Evolutionary conservation across 306 rosid species (phyloP), one percentile per base, ranked within the genome.

Genomic region (Neltuma alba): DNA sequence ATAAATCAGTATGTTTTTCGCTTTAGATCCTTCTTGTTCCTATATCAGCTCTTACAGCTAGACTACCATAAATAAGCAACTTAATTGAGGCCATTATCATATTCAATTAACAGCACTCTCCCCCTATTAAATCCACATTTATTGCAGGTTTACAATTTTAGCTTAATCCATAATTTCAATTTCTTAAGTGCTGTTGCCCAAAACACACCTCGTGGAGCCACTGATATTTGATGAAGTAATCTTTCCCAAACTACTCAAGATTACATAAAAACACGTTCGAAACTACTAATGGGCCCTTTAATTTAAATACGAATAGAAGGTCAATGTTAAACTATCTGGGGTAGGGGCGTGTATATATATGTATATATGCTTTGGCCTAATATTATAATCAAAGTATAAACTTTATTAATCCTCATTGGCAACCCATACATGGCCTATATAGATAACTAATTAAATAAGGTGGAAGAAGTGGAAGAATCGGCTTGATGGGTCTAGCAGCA

Each of bases 1-100:
- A 61, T 79, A 81, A 76, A 84, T 68, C 75, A 45, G 74, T 77
- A 41, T 88, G 88, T 80, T 86, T 79, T 72, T 79, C 40, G 73
- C 79, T 86, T 45, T 89, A 31, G 75, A 82, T 84, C 82, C 82
- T 85, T 84, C 79, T 83, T 86, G 83, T 74, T 80, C 69, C 84
- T 69, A 71, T 37, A 63, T 45, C 36, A 64, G 62, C 45, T 57
- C 27, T 44, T 44, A 38, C 34, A 66, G 20, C 72, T 37, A 37
- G 33, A 21, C 20, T 10, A 7, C 20, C 72, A 40, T 21, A 23
- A 67, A 7, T 41, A 40, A 67, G 30, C 36, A 12, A 40, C 25
- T 40, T 68, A 21, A 68, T 40, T 68, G 50, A 68, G 30, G 48
- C 18, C 12, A 25, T 38, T 21, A 66, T 66, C 31, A 12, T 66